Base-by-base conservation (phyloP, 2,329 filamentous ascomycete species). In the Stagonosporopsis cucurbitacearum region DNA sequence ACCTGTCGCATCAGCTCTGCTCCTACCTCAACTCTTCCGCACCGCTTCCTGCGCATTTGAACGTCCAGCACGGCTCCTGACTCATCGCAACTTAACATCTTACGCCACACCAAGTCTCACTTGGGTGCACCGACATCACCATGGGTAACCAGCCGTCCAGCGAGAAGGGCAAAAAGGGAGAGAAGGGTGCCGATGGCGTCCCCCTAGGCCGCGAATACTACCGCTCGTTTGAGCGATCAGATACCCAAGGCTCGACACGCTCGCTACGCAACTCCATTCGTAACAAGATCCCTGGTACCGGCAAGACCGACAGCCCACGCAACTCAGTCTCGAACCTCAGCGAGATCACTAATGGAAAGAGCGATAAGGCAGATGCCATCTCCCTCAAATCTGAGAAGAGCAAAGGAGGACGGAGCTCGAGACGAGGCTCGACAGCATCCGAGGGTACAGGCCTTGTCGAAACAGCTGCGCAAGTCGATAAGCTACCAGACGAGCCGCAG, bases 181-280 rank as follows among this genome's bases (percentile, higher is more conserved):
- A 74, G 25, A 78, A 78, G 54, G 80, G 80, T 47, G 73, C 77
- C 56, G 78, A 79, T 54, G 80, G 78, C 62, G 86, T 90, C 33
- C 81, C 84, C 58, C 80, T 97, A 56, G 89, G 92, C 75, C 90
- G 91, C 26, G 73, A 76, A 51, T 71, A 73, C 62, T 96, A 95
- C 76, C 94, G 93, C 25, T 96, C 94, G 25, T 94, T 98, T 74
- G 90, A 88, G 78, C 89, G 90, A 74, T 92, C 92, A 53, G 94
- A 98, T 73, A 98, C 94, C 25, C 94, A 93, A 75, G 93, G 96
- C 64, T 97, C 92, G 6, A 86, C 89, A 28, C 89, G 92, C 63
- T 97, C 93, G 4, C 88, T 97, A 75, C 87, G 91, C 65, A 89
- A 87, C 35, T 85, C 85, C 8, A 84, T 98, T 65, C 86, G 91